Conservation (phyloP, 768 basidiomycete species). For the Suillus luteus region DNA sequence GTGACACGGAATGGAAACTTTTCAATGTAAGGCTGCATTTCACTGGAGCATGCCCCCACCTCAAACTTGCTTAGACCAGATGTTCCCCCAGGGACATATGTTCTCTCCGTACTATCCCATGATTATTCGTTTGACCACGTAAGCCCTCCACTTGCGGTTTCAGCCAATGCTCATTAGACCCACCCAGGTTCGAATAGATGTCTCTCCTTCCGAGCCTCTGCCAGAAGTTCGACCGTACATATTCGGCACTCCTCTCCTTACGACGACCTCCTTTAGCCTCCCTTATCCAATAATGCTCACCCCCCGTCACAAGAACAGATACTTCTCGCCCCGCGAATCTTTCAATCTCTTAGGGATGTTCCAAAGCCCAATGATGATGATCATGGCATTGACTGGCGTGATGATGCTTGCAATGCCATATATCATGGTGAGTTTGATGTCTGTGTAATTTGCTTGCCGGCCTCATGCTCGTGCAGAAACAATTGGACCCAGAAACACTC, state of each 20-base stretch:
- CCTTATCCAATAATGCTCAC: constrained; percentile 61
- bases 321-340: constrained; percentile 68
- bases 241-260: constrained; percentile 67
- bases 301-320: constrained; percentile 57
- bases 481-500: constrained; percentile 69
- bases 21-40: constrained; percentile 52
- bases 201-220: constrained; percentile 44
- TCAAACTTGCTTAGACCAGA: constrained; percentile 50
- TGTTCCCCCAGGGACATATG: constrained; percentile 67
- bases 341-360: constrained; percentile 79
- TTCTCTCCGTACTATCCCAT: constrained; percentile 67
- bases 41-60: constrained; percentile 1
- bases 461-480: constrained; percentile 52
- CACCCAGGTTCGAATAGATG: constrained; percentile 66
- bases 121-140: constrained; percentile 76
- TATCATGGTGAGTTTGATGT: constrained; percentile 54
- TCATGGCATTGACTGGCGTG: constrained; percentile 66
- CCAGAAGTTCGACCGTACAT: constrained; percentile 64
- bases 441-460: neutral
- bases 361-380: constrained; percentile 82
- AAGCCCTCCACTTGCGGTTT: constrained; percentile 13
- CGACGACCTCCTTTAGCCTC: constrained; percentile 54
- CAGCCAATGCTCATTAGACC: constrained; percentile 12
- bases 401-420: constrained; percentile 78
- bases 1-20: constrained; percentile 63